A percentile compares a stretch with the other conserved stretches of the same genome.
Evolutionary conservation across 768 basidiomycete genomes (phyloP).

Genomic region (Lentinula lateritia): DNA sequence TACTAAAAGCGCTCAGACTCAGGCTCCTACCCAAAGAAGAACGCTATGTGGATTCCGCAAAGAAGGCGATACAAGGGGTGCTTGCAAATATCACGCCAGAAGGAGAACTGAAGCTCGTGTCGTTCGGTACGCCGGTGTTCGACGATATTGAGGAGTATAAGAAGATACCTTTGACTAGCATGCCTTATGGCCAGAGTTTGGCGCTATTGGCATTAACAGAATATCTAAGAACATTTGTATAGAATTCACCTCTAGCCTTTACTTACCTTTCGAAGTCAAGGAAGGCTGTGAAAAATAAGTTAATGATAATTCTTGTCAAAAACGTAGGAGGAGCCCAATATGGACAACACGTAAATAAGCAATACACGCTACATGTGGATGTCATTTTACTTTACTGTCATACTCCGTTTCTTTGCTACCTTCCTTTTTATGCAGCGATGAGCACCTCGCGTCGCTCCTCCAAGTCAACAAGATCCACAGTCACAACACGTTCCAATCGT

Average conservation of each 20-base stretch:
- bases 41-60: conserved; percentile 28
- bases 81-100: conserved; percentile 37
- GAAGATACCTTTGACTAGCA: conserved; percentile 46
- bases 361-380: not conserved
- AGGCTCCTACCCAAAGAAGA: conserved; percentile 36
- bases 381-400: not conserved
- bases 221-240: conserved; percentile 35
- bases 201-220: conserved; percentile 46
- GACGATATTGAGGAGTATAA: conserved; percentile 41
- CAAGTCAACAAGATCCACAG: not conserved
- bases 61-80: conserved; percentile 36
- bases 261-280: not conserved
- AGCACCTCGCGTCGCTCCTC: conserved; percentile 9
- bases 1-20: conserved; percentile 36
- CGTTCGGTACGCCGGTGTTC: conserved; percentile 52
- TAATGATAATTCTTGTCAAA: not conserved
- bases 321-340: not conserved
- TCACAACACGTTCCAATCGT: not conserved
- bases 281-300: too few species aligned
- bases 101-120: conserved; percentile 41
- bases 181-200: conserved; percentile 54
- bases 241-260: conserved; percentile 7
- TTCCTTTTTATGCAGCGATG: not conserved
- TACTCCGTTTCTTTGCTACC: not conserved
- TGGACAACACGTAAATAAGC: not conserved